Conservation (phyloP, 2,329 filamentous ascomycete genomes). For the Spiromastix sp. region DNA sequence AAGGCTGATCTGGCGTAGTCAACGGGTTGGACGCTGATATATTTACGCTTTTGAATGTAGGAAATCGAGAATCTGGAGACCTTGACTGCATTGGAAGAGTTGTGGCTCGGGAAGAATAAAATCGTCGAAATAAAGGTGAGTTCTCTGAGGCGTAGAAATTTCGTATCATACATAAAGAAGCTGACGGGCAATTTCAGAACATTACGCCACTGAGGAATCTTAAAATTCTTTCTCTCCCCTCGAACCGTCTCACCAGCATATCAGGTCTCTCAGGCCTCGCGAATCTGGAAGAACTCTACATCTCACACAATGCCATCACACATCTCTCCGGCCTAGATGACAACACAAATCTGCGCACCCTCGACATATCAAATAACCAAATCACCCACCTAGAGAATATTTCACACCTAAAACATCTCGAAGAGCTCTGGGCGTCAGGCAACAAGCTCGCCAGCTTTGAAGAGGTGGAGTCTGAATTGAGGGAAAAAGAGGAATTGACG, state of each 20-base stretch:
- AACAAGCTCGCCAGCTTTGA: slow-evolving; percentile 71
- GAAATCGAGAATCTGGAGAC: slow-evolving; percentile 78
- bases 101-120: slow-evolving; percentile 96
- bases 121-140: slow-evolving; percentile 65
- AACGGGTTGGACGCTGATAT: slow-evolving; percentile 3
- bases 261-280: slow-evolving; percentile 62
- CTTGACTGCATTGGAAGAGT: slow-evolving; percentile 66
- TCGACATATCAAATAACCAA: slow-evolving; percentile 86
- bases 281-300: slow-evolving; percentile 83
- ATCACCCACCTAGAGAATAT: slow-evolving; percentile 66
- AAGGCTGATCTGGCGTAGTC: too few species aligned
- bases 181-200: slow-evolving; percentile 32
- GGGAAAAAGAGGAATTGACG: slow-evolving; percentile 66
- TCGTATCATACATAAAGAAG: background rate
- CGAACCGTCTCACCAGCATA: slow-evolving; percentile 77
- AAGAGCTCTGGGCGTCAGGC: slow-evolving; percentile 92
- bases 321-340: slow-evolving; percentile 62
- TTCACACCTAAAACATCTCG: slow-evolving; percentile 56
- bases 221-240: slow-evolving; percentile 85
- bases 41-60: slow-evolving; percentile 17
- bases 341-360: slow-evolving; percentile 57
- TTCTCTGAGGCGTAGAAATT: background rate
- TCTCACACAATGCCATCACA: slow-evolving; percentile 86
- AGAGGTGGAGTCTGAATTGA: slow-evolving; percentile 67
- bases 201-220: slow-evolving; percentile 67